Evolutionary conservation across 805 yeast genomes (phyloP).

Genomic region (Candida mattraensis): DNA sequence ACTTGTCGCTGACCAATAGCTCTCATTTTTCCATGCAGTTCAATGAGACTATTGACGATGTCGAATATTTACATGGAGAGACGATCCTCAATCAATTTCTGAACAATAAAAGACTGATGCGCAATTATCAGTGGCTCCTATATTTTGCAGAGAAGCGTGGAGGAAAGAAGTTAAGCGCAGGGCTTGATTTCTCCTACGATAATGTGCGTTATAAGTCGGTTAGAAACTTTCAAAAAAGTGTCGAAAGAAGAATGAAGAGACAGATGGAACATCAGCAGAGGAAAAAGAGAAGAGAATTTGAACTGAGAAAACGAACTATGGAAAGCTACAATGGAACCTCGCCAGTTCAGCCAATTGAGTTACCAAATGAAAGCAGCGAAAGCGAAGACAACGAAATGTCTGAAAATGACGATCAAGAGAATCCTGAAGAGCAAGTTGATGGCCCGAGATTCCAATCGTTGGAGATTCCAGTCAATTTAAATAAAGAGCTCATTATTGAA

Average conservation of each 20-base stretch:
- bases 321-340: conserved; percentile 6
- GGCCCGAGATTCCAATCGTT: conserved; percentile 19
- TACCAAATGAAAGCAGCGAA: conserved; percentile 11
- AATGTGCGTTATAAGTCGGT: conserved; percentile 21
- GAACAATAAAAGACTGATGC: conserved; percentile 39
- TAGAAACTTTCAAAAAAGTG: conserved; percentile 31
- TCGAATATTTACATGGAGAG: conserved; percentile 50
- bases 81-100: conserved; percentile 46
- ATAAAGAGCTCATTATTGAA: conserved; percentile 31
- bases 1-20: conserved; percentile 28
- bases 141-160: conserved; percentile 49
- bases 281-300: conserved; percentile 17
- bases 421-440: conserved; percentile 12
- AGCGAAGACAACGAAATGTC: conserved; percentile 9
- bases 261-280: conserved; percentile 20
- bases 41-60: conserved; percentile 41
- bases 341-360: conserved; percentile 3
- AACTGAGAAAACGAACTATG: conserved; percentile 11
- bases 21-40: conserved; percentile 28
- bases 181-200: conserved; percentile 12
- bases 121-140: conserved; percentile 48
- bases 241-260: conserved; percentile 21
- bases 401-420: conserved; percentile 10
- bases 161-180: conserved; percentile 25
- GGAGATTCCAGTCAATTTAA: conserved; percentile 21